Conservation (phyloP, 192 early-diverging fungal genomes). For the Coemansia sp. region DNA sequence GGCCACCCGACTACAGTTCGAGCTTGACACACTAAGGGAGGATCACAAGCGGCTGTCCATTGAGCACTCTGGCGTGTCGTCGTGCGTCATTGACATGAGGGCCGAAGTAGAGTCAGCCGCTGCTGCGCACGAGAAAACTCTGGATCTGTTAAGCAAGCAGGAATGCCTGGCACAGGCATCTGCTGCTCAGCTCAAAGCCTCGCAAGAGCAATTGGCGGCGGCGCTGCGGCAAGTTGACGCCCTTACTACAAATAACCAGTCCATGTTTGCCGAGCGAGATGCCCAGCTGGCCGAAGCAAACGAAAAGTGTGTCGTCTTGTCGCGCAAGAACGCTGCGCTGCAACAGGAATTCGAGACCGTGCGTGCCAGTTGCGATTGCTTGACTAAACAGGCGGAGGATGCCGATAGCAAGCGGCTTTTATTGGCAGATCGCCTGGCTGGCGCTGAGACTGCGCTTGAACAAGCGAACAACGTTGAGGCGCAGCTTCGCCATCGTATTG, state of each 20-base stretch:
- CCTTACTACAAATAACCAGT: too few species aligned
- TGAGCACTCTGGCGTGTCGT: background rate
- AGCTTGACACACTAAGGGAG: background rate
- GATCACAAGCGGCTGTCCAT: background rate
- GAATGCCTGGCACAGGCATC: background rate
- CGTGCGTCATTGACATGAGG: background rate
- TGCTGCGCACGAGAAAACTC: background rate
- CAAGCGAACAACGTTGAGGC: background rate
- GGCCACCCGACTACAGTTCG: background rate
- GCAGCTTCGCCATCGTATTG: slow-evolving; percentile 4
- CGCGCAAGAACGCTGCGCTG: background rate
- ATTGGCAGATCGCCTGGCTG: background rate
- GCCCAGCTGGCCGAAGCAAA: background rate
- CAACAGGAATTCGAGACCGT: background rate
- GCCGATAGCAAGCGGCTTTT: background rate
- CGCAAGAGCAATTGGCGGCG: background rate
- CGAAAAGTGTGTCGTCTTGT: background rate
- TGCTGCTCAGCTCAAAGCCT: background rate
- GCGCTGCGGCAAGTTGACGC: too few species aligned
- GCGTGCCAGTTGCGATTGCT: background rate
- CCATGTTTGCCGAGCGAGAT: background rate
- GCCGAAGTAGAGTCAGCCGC: background rate
- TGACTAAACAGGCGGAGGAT: background rate
- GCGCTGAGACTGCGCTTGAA: background rate
- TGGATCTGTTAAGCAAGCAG: background rate